Conservation (phyloP, 176 grass and related monocot species). For the Musa itinerans region DNA sequence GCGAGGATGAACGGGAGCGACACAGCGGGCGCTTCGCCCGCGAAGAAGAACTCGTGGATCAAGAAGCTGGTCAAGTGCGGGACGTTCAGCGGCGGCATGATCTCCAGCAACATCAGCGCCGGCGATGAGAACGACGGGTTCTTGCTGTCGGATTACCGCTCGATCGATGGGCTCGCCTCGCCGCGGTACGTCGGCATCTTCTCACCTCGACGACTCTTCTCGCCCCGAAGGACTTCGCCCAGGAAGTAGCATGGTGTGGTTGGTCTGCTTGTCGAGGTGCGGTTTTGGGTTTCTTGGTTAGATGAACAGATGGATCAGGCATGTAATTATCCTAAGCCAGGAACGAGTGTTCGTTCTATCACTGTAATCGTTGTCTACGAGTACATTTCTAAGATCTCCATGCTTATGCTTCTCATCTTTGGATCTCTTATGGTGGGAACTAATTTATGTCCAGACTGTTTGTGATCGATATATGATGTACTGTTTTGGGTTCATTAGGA, state of each 20-base stretch:
- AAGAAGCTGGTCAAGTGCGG: conserved; percentile 18
- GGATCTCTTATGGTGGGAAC: too few species aligned
- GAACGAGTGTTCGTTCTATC: too few species aligned
- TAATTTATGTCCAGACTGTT: too few species aligned
- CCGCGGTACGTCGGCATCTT: conserved; percentile 60
- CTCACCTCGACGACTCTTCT: conserved; percentile 30
- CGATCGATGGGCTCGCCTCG: conserved; percentile 54
- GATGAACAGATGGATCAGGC: too few species aligned
- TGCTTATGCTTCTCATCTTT: too few species aligned
- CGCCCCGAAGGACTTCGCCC: not conserved
- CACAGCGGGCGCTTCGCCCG: not conserved
- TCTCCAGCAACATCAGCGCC: conserved; percentile 21
- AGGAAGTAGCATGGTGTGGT: not conserved
- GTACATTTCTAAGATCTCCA: too few species aligned
- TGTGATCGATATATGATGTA: too few species aligned
- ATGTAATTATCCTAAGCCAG: too few species aligned
- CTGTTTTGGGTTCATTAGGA: too few species aligned
- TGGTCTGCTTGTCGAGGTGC: too few species aligned
- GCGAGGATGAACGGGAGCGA: not conserved
- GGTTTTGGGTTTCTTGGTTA: too few species aligned
- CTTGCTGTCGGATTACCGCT: conserved; percentile 60
- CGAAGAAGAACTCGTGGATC: conserved; percentile 14
- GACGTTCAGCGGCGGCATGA: conserved; percentile 25
- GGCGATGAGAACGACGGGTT: conserved; percentile 36
- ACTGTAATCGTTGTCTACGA: too few species aligned